Evolutionary conservation across 768 basidiomycete genomes (phyloP).

Genomic region (button mushroom (Agaricus bisporus)): DNA sequence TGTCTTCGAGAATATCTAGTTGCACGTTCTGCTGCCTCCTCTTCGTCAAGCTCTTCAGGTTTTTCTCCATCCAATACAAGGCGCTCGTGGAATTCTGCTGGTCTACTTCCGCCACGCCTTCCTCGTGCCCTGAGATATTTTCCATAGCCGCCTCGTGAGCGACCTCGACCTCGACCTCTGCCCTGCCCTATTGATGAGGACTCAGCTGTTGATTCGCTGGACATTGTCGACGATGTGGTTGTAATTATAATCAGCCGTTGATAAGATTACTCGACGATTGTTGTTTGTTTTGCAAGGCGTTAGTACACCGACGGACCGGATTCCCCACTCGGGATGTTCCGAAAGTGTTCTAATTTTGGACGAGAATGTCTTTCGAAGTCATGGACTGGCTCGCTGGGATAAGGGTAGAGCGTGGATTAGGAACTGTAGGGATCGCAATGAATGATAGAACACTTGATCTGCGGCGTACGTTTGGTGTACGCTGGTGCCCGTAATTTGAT

Average conservation of each 20-base stretch:
- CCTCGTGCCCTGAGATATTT: slow-evolving; percentile 73
- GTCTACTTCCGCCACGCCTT: slow-evolving; percentile 49
- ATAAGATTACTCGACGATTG: not conserved
- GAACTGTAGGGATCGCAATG: not conserved
- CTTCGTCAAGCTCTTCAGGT: slow-evolving; percentile 34
- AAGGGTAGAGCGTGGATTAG: not conserved
- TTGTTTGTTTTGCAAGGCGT: not conserved
- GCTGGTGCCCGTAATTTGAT: too few species aligned
- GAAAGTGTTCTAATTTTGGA: too few species aligned
- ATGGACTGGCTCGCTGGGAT: not conserved
- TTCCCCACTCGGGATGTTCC: not conserved
- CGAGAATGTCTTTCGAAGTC: too few species aligned
- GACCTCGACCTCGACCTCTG: slow-evolving; percentile 45
- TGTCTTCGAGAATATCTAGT: slow-evolving; percentile 51
- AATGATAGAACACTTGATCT: too few species aligned
- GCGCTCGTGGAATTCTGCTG: slow-evolving; percentile 59
- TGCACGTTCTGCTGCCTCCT: slow-evolving; percentile 43
- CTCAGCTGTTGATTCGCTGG: not conserved
- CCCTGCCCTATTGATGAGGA: slow-evolving; percentile 12
- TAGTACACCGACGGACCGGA: not conserved
- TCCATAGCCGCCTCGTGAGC: slow-evolving; percentile 62
- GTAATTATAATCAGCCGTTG: too few species aligned
- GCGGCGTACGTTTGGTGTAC: too few species aligned
- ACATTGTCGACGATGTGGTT: not conserved
- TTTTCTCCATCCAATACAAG: slow-evolving; percentile 57